Evolutionary conservation across 352 stramenopile genomes (phyloP).

Genomic region (Globisporangium irregulare): DNA sequence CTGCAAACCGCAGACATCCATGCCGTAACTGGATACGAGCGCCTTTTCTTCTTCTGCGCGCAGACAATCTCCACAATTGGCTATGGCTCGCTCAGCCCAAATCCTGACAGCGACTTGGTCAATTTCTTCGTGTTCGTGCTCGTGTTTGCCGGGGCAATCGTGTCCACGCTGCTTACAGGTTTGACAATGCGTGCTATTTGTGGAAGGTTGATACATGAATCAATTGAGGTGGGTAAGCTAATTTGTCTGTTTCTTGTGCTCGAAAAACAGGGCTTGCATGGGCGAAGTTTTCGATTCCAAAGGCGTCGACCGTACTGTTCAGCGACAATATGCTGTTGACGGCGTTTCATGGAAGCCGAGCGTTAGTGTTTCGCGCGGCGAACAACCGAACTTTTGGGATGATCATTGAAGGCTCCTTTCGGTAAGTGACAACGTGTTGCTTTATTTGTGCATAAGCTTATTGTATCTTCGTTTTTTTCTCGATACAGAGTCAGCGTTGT

Average conservation of each 20-base stretch:
- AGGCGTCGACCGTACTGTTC: conserved; percentile 44
- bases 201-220: background rate
- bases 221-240: background rate
- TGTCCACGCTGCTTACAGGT: conserved; percentile 53
- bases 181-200: conserved; percentile 2
- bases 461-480: background rate
- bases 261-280: conserved; percentile 39
- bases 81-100: conserved; percentile 43
- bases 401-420: conserved; percentile 56
- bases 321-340: conserved; percentile 51
- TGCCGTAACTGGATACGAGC: conserved; percentile 23
- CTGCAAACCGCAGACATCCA: conserved; percentile 13
- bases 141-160: conserved; percentile 34
- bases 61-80: conserved; percentile 65
- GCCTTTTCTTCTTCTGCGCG: conserved; percentile 56
- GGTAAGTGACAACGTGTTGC: conserved; percentile 22
- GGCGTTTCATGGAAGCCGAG: conserved; percentile 44
- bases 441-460: background rate
- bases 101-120: conserved; percentile 39
- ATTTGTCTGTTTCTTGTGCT: background rate
- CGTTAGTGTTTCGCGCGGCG: conserved; percentile 56
- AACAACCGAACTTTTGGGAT: conserved; percentile 53
- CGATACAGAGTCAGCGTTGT: conserved; percentile 43
- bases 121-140: conserved; percentile 68
- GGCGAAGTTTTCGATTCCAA: conserved; percentile 65